Conservation (phyloP, 495 filamentous ascomycete genomes). For the Tirmania nivea region DNA sequence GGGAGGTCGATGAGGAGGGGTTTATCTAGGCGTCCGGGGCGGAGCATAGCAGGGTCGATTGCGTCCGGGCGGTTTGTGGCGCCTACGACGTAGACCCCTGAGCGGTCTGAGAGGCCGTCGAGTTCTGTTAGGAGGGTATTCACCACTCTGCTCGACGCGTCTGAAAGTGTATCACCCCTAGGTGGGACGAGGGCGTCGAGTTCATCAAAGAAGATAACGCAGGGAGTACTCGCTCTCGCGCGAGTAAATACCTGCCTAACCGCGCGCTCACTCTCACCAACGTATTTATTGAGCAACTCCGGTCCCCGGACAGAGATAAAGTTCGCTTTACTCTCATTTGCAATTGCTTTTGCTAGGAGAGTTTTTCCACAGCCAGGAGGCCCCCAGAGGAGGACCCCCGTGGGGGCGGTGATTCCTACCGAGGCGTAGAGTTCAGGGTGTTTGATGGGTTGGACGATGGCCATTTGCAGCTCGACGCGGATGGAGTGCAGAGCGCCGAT, state of each 20-base stretch:
- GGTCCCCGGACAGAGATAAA: constrained; percentile 80
- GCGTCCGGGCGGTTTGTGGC: constrained; percentile 92
- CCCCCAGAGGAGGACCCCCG: constrained; percentile 88
- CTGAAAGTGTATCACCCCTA: constrained; percentile 58
- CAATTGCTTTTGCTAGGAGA: constrained; percentile 84
- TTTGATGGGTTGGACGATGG: constrained; percentile 84
- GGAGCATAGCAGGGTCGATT: constrained; percentile 86
- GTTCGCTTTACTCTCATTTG: constrained; percentile 85
- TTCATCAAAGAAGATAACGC: constrained; percentile 96
- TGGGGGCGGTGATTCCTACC: constrained; percentile 71
- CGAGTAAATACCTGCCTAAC: constrained; percentile 83
- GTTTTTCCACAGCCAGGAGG: constrained; percentile 96
- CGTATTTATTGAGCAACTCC: constrained; percentile 83
- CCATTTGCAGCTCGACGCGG: constrained; percentile 60
- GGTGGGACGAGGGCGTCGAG: constrained; percentile 77
- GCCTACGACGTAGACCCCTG: constrained; percentile 83
- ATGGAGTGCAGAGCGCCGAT: constrained; percentile 68
- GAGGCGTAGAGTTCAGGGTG: constrained; percentile 55
- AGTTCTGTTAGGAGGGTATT: constrained; percentile 95
- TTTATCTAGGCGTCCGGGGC: constrained; percentile 75
- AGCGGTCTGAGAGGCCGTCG: constrained; percentile 60
- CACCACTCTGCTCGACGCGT: constrained; percentile 72
- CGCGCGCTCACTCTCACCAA: constrained; percentile 83
- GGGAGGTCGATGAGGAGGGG: constrained; percentile 81
- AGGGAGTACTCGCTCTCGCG: constrained; percentile 67